Percentiles rank a stretch among this genome's conserved stretches.
These are phyloP conservation scores for Cladosporium phlei DNA, from an alignment of 2,329 filamentous ascomycete genomes.

Conservation along the genomic window DNA sequence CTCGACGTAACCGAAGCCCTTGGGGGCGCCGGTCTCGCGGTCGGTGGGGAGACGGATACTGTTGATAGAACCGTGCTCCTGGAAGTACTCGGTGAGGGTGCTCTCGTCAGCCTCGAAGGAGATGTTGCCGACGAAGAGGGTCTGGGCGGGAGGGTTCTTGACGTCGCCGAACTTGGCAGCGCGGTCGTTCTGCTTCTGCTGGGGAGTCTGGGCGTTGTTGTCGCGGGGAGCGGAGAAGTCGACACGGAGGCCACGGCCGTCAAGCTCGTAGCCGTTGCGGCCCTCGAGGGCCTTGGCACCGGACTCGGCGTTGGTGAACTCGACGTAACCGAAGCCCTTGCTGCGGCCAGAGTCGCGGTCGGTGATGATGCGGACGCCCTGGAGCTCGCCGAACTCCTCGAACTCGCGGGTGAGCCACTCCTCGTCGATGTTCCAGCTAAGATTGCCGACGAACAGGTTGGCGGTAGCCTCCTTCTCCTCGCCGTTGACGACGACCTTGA, in stretches of 20 bases:
- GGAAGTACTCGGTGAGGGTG: conserved; percentile 67
- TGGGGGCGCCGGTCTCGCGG: conserved; percentile 73
- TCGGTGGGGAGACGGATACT: conserved; percentile 87
- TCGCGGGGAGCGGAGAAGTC: conserved; percentile 69
- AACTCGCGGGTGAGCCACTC: conserved; percentile 76
- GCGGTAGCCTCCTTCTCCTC: conserved; percentile 41
- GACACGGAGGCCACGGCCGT: conserved; percentile 70
- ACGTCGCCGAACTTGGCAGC: conserved; percentile 70
- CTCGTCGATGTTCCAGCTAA: conserved; percentile 88
- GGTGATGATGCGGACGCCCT: conserved; percentile 72
- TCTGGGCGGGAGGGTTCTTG: conserved; percentile 74
- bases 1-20: conserved; percentile 90
- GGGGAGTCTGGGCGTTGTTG: conserved; percentile 39
- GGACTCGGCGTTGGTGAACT: conserved; percentile 66
- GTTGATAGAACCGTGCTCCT: conserved; percentile 63
- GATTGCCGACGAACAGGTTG: conserved; percentile 84
- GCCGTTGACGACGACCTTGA: conserved; percentile 46
- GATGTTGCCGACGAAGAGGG: conserved; percentile 87
- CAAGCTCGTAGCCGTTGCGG: conserved; percentile 70
- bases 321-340: conserved; percentile 89
- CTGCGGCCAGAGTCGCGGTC: conserved; percentile 77
- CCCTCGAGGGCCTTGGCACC: conserved; percentile 68
- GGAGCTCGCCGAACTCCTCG: conserved; percentile 68
- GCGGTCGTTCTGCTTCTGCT: conserved; percentile 49
- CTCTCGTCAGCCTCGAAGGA: conserved; percentile 80